phyloP scores from a whole-genome alignment of 352 stramenopile species.

The Globisporangium iwayamae region DNA sequence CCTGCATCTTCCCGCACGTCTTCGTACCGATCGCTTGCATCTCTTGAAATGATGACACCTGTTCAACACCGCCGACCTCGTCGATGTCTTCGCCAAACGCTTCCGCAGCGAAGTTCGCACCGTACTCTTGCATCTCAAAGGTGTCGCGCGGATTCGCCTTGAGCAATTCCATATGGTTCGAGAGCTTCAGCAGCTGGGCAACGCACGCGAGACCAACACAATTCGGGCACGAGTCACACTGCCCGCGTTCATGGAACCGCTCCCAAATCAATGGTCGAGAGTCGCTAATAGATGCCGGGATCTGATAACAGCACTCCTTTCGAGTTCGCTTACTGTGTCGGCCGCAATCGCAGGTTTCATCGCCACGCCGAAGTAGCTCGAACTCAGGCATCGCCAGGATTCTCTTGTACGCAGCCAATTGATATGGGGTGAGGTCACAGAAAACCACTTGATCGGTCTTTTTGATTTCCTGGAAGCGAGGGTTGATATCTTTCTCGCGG shows the following conservation, averaged over 20 bases:
- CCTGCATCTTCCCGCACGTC: slow-evolving; percentile 82
- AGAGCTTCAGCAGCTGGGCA: slow-evolving; percentile 71
- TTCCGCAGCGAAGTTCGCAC: slow-evolving; percentile 45
- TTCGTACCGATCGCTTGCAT: slow-evolving; percentile 54
- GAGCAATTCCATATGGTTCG: slow-evolving; percentile 77
- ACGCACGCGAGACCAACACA: slow-evolving; percentile 74
- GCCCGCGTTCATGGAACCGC: slow-evolving; percentile 46
- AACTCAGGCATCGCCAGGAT: slow-evolving; percentile 75
- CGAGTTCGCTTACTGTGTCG: slow-evolving; percentile 50
- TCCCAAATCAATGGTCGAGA: slow-evolving; percentile 49
- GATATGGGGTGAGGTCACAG: slow-evolving; percentile 67
- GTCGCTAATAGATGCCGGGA: slow-evolving; percentile 19
- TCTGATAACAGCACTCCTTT: slow-evolving; percentile 67
- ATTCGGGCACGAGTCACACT: slow-evolving; percentile 62
- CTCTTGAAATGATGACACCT: slow-evolving; percentile 54
- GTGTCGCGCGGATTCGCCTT: slow-evolving; percentile 65
- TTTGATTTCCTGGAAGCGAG: slow-evolving; percentile 59
- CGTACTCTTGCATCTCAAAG: slow-evolving; percentile 48
- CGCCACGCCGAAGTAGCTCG: slow-evolving; percentile 53
- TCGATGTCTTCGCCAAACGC: slow-evolving; percentile 60
- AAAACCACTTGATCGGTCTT: slow-evolving; percentile 82
- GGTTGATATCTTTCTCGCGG: slow-evolving; percentile 74
- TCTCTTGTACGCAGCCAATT: slow-evolving; percentile 66
- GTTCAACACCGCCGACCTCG: slow-evolving; percentile 48
- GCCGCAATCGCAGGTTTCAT: slow-evolving; percentile 64